These are phyloP conservation scores for Millerago galiae DNA, from an alignment of 805 yeast species.

Conservation along the genomic window DNA sequence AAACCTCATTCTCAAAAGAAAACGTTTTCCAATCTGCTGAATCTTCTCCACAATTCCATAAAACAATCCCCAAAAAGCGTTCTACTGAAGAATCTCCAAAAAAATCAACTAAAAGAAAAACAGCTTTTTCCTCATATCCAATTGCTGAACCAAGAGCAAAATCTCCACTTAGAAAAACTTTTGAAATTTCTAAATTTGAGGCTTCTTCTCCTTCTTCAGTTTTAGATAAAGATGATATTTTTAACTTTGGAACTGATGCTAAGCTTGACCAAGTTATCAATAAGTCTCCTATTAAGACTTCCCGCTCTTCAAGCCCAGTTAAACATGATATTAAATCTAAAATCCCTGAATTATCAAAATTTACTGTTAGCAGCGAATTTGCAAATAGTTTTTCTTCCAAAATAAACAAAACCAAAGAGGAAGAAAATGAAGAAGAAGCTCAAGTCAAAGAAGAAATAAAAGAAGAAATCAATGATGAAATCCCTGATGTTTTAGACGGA, in stretches of 20 bases:
- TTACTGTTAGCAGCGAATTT: constrained; percentile 29
- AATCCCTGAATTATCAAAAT: constrained; percentile 27
- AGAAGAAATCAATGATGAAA: constrained; percentile 8
- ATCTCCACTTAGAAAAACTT: constrained; percentile 19
- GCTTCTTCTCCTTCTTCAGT: constrained; percentile 10
- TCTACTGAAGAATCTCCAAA: constrained; percentile 13
- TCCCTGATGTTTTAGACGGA: constrained; percentile 8
- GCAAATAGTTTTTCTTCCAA: constrained; percentile 28
- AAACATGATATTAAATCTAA: constrained; percentile 11
- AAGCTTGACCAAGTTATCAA: neutral
- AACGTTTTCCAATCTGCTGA: constrained; percentile 30
- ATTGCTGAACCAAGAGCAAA: constrained; percentile 10
- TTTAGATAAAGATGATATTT: constrained; percentile 4
- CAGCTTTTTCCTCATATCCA: constrained; percentile 27
- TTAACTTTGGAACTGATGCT: constrained; percentile 8
- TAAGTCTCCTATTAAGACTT: constrained; percentile 10
- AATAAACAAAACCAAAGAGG: constrained; percentile 1
- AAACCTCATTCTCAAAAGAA: constrained; percentile 27
- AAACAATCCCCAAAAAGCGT: constrained; percentile 23
- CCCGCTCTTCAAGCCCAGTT: neutral
- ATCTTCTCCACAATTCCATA: constrained; percentile 15
- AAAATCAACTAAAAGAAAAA: constrained; percentile 13
- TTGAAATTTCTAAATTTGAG: constrained; percentile 22
- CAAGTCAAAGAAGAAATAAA: constrained; percentile 7
- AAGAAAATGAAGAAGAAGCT: neutral